Conservation (phyloP, 768 basidiomycete genomes). For the Glaciozyma antarctica region DNA sequence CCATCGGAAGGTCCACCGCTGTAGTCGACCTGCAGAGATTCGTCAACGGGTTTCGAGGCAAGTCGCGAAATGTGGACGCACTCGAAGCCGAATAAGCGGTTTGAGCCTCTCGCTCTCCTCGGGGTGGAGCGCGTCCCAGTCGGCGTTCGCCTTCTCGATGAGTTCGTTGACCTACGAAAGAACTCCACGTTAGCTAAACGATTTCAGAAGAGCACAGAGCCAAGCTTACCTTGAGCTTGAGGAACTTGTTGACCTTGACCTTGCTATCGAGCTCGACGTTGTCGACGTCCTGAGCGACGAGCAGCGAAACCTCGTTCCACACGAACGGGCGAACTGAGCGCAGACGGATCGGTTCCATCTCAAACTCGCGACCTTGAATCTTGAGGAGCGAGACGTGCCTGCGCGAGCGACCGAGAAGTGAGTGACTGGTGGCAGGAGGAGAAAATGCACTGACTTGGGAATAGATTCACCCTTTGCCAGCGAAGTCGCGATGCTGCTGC, state of each 20-base stretch:
- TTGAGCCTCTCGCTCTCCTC: conserved; percentile 59
- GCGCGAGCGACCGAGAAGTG: neutral
- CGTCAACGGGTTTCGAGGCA: neutral
- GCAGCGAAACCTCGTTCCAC: conserved; percentile 65
- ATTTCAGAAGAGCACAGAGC: neutral
- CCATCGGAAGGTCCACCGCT: conserved; percentile 54
- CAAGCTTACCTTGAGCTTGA: conserved; percentile 14
- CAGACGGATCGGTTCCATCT: conserved; percentile 72
- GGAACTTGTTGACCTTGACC: conserved; percentile 42
- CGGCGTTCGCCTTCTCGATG: conserved; percentile 63
- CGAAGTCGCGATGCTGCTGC: conserved; percentile 87
- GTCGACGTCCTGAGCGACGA: conserved; percentile 68
- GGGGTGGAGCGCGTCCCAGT: conserved; percentile 68
- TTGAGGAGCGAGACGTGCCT: conserved; percentile 87
- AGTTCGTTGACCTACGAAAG: conserved; percentile 59
- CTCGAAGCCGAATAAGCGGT: conserved; percentile 38
- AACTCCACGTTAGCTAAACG: neutral
- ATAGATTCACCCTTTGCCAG: conserved; percentile 85
- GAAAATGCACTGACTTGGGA: conserved; percentile 57
- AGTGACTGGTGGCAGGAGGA: neutral
- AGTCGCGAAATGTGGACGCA: conserved; percentile 1
- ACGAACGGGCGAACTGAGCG: conserved; percentile 92
- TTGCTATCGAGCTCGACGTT: conserved; percentile 66
- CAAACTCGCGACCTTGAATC: conserved; percentile 78
- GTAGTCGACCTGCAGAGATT: conserved; percentile 12